Percentiles rank a stretch among this genome's conserved stretches.
phyloP scores from a whole-genome alignment of 2,329 filamentous ascomycete species.

The Cryphonectria naterciae region DNA sequence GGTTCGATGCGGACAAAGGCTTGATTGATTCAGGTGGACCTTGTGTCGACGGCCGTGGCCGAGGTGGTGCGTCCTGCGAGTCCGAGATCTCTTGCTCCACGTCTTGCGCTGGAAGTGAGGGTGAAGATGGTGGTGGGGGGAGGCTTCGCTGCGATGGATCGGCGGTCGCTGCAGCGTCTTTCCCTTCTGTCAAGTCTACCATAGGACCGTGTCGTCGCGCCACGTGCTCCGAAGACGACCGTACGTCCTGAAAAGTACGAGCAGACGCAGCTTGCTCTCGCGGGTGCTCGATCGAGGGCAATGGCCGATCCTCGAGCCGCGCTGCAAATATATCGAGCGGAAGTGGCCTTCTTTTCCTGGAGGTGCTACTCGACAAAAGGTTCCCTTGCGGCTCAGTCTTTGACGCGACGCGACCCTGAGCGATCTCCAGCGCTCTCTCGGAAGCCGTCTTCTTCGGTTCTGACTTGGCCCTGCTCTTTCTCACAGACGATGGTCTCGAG shows the following conservation, averaged over 20 bases:
- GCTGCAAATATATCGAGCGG: conserved; percentile 1
- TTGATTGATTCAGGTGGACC: too few relatives aligned
- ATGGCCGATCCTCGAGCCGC: not conserved
- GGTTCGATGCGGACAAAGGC: not conserved
- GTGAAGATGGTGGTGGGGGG: not conserved
- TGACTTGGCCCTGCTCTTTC: conserved; percentile 4
- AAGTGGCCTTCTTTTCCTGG: not conserved
- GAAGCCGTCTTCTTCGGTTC: conserved; percentile 21
- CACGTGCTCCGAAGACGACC: too few relatives aligned
- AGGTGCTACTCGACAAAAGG: not conserved
- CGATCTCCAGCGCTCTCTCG: conserved; percentile 20
- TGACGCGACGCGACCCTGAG: not conserved
- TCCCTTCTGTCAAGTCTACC: not conserved
- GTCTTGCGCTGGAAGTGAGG: conserved; percentile 2
- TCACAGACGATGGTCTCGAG: not conserved
- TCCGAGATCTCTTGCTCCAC: conserved; percentile 16
- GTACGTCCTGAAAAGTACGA: not conserved
- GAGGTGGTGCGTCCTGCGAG: conserved; percentile 14
- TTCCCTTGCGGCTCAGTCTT: not conserved
- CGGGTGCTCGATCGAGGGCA: not conserved
- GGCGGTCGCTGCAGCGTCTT: not conserved
- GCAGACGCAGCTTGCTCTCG: not conserved
- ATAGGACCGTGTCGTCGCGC: not conserved
- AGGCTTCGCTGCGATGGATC: not conserved
- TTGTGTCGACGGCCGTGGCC: not conserved